Evolutionary conservation across 352 stramenopile species (phyloP), one percentile per base, ranked within the genome.

Genomic region (Phytophthora capsici): DNA sequence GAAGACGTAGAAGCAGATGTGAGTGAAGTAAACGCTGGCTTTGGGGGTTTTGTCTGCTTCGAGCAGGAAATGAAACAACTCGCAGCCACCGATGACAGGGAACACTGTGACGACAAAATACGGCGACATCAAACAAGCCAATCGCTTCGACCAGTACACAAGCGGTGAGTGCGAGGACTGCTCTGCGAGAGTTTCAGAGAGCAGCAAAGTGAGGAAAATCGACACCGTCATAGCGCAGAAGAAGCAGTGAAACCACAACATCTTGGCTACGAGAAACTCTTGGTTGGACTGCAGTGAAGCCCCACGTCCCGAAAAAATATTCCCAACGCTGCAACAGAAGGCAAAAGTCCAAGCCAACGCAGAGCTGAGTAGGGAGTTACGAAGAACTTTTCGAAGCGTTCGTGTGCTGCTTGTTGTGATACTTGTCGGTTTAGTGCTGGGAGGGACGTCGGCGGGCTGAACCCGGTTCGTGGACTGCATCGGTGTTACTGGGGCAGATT

Each of bases 331-430:
- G 20, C 61, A 55, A 6, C 45, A 59, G 4, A 53, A 50, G 17
- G 51, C 40, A 19, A 64, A 57, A 20, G 53, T 17, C 64, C 64
- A 72, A 12, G 64, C 45, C 23, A 68, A 16, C 4, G 37, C 32
- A n/a, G 55, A 34, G n/a, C 64, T 64, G 20, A 68, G n/a, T 6
- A 72, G 23, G 8, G 64, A 55, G 52, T 72, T 72, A n/a, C 51
- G 57, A 17, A 72, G 36, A 0, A 72, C 41, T 20, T 64, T 72
- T 26, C 26, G 30, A 32, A 72, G 44, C 20, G 52, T 72, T 6
- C 48, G 57, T 16, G 20, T n/a, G 3, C 48, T 60, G 19, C 20
- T 7, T 13, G 17, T 25, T 25, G 37, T 17, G 17, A 63, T 12
- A 12, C 5, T 22, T 2, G 45, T 37, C 20, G 45, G 45, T 44